Base-by-base conservation (phyloP, 805 yeast species). In the Lipomyces starkeyi region DNA sequence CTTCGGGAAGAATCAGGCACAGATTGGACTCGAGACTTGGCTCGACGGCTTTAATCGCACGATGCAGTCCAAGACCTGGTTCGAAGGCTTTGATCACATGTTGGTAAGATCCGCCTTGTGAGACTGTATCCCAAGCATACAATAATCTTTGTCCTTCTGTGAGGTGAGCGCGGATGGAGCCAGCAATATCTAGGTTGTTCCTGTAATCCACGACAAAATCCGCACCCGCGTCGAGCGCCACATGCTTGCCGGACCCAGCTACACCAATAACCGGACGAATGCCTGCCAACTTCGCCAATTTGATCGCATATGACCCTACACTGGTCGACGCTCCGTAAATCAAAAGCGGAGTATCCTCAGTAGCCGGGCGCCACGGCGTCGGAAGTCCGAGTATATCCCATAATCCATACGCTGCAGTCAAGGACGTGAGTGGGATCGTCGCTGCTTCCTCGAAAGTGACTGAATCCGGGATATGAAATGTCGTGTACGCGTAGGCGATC, bases 251-350 rank as follows among this genome's bases (percentile, higher is more conserved):
- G 27, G 56, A 25, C 14, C 71, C 71, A 4, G 71, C 71, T 32
- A 68, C 71, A 22, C 68, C 71, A 43, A 68, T 68, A 60, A 68
- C 63, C 17, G 71, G 71, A 17, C 63, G 60, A 52, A 68, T 68
- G n/a, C 65, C 65, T 14, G 71, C 71, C 13, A 65, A 59, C 61
- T 68, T 68, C 27, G 71, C 71, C 8, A 65, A 60, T 49, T 65
- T 67, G 40, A 68, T 32, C 25, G 67, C 59, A 47, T 62, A 59
- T n/a, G 61, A 25, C 9, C 71, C 71, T 11, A 65, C 69, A 35
- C 66, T 58, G n/a, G 71, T 65, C 34, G 69, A 59, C 32, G 71
- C 69, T 11, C 71, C 71, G 60, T 63, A 68, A 14, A 68, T 61
- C n/a, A 68, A n/a, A n/a, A 68, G 55, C 20, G 71, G 71, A 3